Evolutionary conservation across 306 rosid species (phyloP).

Genomic region (Coriaria nepalensis): DNA sequence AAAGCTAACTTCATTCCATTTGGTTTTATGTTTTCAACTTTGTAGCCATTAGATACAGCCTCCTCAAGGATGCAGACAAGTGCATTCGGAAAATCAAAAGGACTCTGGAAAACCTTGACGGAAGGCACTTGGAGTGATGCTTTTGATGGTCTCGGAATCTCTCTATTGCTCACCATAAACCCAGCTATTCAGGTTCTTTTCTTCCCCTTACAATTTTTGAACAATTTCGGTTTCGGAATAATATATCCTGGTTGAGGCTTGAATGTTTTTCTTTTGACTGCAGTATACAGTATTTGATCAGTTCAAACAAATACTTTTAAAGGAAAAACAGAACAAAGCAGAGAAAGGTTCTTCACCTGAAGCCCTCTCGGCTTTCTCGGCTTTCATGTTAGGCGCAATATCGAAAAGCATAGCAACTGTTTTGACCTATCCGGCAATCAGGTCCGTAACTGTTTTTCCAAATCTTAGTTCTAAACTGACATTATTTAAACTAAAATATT

Average conservation of each 20-base stretch:
- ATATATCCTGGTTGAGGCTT: neutral
- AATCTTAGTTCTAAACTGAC: constrained; percentile 11
- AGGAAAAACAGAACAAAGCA: constrained; percentile 19
- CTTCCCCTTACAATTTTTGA: neutral
- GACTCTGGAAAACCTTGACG: constrained; percentile 66
- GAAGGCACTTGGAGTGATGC: constrained; percentile 92
- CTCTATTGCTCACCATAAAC: constrained; percentile 79
- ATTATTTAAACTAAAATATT: constrained; percentile 5
- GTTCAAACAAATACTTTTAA: constrained; percentile 57
- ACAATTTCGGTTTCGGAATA: too few relatives aligned
- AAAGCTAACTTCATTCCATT: constrained; percentile 18
- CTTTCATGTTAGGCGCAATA: constrained; percentile 75
- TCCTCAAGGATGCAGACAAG: constrained; percentile 96
- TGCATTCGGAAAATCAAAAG: constrained; percentile 89
- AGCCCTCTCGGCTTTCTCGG: constrained; percentile 73
- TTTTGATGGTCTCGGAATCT: constrained; percentile 87
- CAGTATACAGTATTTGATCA: constrained; percentile 99
- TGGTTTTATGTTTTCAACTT: constrained; percentile 17
- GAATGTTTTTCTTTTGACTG: neutral
- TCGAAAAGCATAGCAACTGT: constrained; percentile 77
- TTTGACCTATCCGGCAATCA: constrained; percentile 92
- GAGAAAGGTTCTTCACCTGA: constrained; percentile 43
- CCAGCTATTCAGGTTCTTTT: constrained; percentile 82
- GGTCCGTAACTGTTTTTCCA: constrained; percentile 26
- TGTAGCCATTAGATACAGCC: constrained; percentile 98